Base-by-base conservation (phyloP, 2,329 filamentous ascomycete species). In the Alternaria sp. region DNA sequence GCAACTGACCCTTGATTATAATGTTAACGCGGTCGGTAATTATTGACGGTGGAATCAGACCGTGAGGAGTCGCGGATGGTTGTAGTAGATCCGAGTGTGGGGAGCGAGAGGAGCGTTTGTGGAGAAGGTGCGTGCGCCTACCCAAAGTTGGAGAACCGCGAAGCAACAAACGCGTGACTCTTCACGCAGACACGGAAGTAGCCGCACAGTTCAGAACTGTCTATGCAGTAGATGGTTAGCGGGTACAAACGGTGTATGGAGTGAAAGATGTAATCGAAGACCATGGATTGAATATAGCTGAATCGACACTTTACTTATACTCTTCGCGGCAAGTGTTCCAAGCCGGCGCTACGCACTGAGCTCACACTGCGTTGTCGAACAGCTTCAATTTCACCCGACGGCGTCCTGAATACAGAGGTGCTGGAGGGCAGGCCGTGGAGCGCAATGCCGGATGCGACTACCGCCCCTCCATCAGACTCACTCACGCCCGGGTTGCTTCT, bases 341-440 rank as follows among this genome's bases (percentile, higher is more conserved):
- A 42, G 30, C 39, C 28, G 32, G 49, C 47, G 26, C 43, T 36
- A 48, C 57, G 39, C 44, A 55, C 56, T 44, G 65, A 63, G 38
- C 42, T 63, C 38, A 51, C 24, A 46, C 61, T 68, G 32, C 68
- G 64, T 42, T 62, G 63, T 46, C 69, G 64, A 9, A 75, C 66
- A 42, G 71, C 62, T 39, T 76, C 72, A 4, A 75, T 49, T 46
- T 80, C 78, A 7, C 68, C 71, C 28, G 83, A 86, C 1, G 84
- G 83, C 1, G 87, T 89, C 8, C 84, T 80, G 63, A 90, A 90
- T 0, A 89, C 88, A 0, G 87, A 89, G 2, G 85, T 88, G 5
- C 87, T 89, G 2, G 87, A 89, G 1, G 84, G 82, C 64, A 86
- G 68, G 26, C 82, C 77, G 61, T 85, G 81, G 39, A 86, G 64